These are phyloP conservation scores for Agarophyton chilense DNA, from an alignment of 23 red algal species.

Conservation along the genomic window DNA sequence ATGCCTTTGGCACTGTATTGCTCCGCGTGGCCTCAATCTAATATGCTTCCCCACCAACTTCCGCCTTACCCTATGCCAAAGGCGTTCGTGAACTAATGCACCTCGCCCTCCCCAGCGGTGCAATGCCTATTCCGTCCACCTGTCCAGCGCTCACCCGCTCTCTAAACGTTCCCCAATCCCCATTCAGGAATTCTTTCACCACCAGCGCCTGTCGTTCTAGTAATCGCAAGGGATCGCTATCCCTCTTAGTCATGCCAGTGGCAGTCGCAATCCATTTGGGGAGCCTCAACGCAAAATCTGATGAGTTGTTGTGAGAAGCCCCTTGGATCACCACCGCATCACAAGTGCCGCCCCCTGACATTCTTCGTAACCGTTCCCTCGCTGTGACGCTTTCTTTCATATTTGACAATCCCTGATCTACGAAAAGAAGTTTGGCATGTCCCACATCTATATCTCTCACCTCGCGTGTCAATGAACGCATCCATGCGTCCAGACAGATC, in stretches of 20 bases:
- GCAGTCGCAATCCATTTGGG: constrained; percentile 15
- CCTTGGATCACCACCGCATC: constrained; percentile 47
- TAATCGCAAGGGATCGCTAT: constrained; percentile 33
- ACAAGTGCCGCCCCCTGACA: background rate
- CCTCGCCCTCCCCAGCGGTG: constrained; percentile 16
- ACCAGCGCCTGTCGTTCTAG: constrained; percentile 15
- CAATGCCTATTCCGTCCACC: background rate
- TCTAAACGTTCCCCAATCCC: constrained; percentile 11
- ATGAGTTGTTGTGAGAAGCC: constrained; percentile 54
- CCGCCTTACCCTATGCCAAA: too few species aligned
- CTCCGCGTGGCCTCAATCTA: too few species aligned
- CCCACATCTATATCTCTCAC: background rate
- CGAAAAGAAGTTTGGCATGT: constrained; percentile 35
- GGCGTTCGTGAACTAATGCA: background rate
- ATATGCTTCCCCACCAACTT: too few species aligned
- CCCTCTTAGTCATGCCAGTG: constrained; percentile 42
- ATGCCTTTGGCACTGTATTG: too few species aligned
- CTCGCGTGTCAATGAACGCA: background rate
- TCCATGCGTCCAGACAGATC: constrained; percentile 62
- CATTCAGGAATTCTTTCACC: constrained; percentile 14
- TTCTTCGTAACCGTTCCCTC: background rate
- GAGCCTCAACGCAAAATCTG: constrained; percentile 59
- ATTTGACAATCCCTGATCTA: constrained; percentile 24
- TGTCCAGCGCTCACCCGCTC: constrained; percentile 19
- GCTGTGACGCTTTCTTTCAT: constrained; percentile 32